phyloP scores from a whole-genome alignment of 1,284 basidiomycete genomes.

The Phellinidium pouzarii region DNA sequence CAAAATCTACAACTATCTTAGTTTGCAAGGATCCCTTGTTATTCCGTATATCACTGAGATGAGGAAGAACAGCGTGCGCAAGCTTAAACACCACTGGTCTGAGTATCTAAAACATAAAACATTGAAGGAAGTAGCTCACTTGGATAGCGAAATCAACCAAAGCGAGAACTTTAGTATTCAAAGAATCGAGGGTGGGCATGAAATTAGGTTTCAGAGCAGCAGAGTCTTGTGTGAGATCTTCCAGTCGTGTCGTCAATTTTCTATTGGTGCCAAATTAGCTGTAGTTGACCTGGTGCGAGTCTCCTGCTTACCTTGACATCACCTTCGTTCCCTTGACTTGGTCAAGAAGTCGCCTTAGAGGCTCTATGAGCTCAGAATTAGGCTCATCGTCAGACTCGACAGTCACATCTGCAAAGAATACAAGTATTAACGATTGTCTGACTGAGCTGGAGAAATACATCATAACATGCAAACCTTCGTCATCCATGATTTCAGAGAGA shows the following conservation, averaged over 20 bases:
- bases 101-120: neutral
- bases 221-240: constrained; percentile 70
- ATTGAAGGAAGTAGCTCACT: constrained; percentile 35
- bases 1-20: constrained; percentile 60
- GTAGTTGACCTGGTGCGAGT: neutral
- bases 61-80: constrained; percentile 79
- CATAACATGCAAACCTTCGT: constrained; percentile 52
- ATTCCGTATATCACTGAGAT: constrained; percentile 67
- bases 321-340: constrained; percentile 76
- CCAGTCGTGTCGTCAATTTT: constrained; percentile 79
- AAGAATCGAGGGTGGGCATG: constrained; percentile 61
- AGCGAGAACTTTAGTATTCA: constrained; percentile 70
- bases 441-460: constrained; percentile 8
- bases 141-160: constrained; percentile 86
- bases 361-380: constrained; percentile 68
- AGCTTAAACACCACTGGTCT: constrained; percentile 40
- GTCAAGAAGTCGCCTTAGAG: constrained; percentile 75
- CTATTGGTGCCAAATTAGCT: constrained; percentile 32
- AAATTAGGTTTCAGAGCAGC: constrained; percentile 66
- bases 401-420: constrained; percentile 57
- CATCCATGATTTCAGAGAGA: constrained; percentile 63
- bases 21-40: constrained; percentile 76
- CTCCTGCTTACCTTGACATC: constrained; percentile 59
- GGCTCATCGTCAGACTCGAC: constrained; percentile 71
- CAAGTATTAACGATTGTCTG: neutral